Base-by-base conservation (phyloP, 2,329 filamentous ascomycete genomes). In the Beauveria sp. region DNA sequence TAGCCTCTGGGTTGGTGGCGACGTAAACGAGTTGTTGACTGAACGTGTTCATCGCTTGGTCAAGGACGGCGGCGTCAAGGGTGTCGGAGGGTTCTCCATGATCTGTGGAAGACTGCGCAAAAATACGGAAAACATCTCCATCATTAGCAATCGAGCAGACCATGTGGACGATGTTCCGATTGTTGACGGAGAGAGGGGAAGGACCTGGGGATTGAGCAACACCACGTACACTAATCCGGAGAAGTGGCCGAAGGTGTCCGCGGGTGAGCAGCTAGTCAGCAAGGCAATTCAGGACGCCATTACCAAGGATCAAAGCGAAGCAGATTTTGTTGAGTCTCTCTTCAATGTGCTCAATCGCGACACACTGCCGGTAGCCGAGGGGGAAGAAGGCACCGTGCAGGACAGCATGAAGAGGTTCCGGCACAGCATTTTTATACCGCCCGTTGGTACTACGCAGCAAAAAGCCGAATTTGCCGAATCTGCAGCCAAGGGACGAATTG, bases 31-130 rank as follows among this genome's bases (percentile, higher is more conserved):
- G 67, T 72, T 73, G 18, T 76, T 82, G 2, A 70, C 75, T 37
- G 71, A 79, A 3, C 84, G 83, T 65, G 81, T 85, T 18, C 68
- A 77, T 58, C 73, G 75, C 10, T 74, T 86, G 66, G 76, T 86
- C 54, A 75, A 78, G 46, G 78, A 79, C 30, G 76, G 76, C 24
- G 72, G 81, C 10, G 79, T 85, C 24, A 81, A 81, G 66, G 84
- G 83, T 55, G 83, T 88, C 18, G 86, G 86, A 7, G 85, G 86
- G 0, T 88, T 88, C 69, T 86, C 83, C 26, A 79, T 89, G 68
- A 76, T 87, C n/a, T 87, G 84, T 64, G 84, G 83, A 9, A 86
- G 84, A 67, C 73, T 89, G 66, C 71, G 75, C 54, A 73, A 71
- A 52, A 77, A 75, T 9, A 68, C 80, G 24, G 75, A 82, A 62